Conservation (phyloP, 441 rosid species). For the Pelargonium myrrhifolium region DNA sequence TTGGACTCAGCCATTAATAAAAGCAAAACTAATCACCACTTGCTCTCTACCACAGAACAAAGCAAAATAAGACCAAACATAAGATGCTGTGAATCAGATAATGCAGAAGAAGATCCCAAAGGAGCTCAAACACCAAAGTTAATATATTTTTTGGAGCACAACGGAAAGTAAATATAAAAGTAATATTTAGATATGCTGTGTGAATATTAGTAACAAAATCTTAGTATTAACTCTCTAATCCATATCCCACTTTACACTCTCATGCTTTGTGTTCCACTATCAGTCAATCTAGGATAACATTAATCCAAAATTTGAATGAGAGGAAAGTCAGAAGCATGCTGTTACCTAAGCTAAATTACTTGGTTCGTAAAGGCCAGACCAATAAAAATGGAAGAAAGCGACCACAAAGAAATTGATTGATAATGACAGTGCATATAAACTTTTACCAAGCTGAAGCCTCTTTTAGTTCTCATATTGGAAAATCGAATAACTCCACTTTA, state of each 20-base stretch:
- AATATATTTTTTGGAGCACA: neutral
- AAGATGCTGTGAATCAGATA: neutral
- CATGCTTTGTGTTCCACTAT: neutral
- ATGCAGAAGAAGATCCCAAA: neutral
- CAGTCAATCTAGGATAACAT: slow-evolving; percentile 4
- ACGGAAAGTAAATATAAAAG: neutral
- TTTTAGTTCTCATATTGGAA: too few relatives aligned
- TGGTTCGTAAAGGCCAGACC: neutral
- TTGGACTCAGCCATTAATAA: neutral
- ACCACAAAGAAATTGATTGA: neutral
- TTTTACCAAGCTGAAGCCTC: too few relatives aligned
- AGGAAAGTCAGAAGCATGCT: neutral
- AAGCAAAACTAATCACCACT: neutral
- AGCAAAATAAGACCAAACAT: neutral
- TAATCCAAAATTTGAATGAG: neutral
- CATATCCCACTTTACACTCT: neutral
- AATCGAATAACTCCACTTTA: neutral
- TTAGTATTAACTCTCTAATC: neutral
- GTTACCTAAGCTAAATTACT: neutral
- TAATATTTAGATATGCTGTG: neutral
- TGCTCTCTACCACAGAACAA: neutral
- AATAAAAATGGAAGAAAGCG: neutral
- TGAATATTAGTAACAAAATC: neutral
- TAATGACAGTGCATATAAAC: neutral
- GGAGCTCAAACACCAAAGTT: neutral